Conservation (phyloP, 2,329 filamentous ascomycete genomes). For the Colletotrichum sp. region DNA sequence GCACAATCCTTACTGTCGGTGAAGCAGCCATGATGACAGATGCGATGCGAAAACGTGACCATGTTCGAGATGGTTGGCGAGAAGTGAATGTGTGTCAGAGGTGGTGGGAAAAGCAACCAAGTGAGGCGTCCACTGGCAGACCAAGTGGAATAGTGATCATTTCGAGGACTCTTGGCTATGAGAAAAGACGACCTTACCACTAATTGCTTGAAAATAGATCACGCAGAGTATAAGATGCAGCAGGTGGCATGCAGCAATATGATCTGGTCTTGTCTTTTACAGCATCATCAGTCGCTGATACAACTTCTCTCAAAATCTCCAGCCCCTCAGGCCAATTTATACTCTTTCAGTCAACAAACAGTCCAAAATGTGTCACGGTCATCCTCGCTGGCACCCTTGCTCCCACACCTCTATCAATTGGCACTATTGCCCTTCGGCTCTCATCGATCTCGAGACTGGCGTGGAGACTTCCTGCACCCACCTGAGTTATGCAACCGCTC, state of each 20-base stretch:
- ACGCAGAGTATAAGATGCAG: neutral
- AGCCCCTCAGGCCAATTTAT: neutral
- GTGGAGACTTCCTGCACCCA: constrained; percentile 54
- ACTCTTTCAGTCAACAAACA: no score
- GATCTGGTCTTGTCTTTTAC: neutral
- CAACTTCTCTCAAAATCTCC: neutral
- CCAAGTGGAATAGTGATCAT: constrained; percentile 9
- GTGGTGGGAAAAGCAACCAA: constrained; percentile 4
- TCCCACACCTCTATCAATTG: constrained; percentile 59
- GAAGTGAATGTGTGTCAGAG: neutral
- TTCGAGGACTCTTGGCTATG: neutral
- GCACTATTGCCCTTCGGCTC: constrained; percentile 55
- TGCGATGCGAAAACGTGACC: neutral
- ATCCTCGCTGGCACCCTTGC: constrained; percentile 56
- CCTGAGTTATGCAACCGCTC: constrained; percentile 49
- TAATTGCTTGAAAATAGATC: neutral
- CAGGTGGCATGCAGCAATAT: neutral
- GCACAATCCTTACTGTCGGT: neutral
- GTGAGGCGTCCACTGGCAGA: constrained; percentile 22
- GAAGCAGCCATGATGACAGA: neutral
- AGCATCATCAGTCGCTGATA: neutral
- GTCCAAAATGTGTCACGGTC: constrained; percentile 56
- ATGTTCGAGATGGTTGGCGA: constrained; percentile 16
- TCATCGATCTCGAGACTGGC: constrained; percentile 53
- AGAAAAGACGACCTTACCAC: neutral